A percentile compares a stretch with the other conserved stretches of the same genome.
Conservation (phyloP, 805 yeast species). For the Starmerella bacillaris region DNA sequence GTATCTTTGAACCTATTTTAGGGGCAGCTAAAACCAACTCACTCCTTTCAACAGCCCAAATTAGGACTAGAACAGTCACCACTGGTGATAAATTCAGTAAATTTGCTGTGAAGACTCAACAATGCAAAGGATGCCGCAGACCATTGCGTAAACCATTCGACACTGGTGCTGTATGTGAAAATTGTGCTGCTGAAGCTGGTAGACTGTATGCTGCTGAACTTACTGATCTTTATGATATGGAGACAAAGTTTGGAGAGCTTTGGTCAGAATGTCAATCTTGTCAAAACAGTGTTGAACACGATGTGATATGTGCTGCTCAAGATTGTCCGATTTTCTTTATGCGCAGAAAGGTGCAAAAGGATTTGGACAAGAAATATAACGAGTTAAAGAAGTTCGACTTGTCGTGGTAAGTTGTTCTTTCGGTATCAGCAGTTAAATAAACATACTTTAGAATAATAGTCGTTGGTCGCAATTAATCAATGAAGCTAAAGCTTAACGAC, state of each 20-base stretch:
- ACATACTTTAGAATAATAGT: too few species aligned
- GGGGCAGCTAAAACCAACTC: slow-evolving; percentile 73
- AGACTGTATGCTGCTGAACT: slow-evolving; percentile 66
- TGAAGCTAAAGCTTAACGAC: too few species aligned
- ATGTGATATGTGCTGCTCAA: slow-evolving; percentile 82
- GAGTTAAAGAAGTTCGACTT: slow-evolving; percentile 53
- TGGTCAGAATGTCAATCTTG: slow-evolving; percentile 99
- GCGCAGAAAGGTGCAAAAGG: slow-evolving; percentile 77
- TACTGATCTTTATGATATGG: slow-evolving; percentile 60
- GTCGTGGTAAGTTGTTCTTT: slow-evolving; percentile 12
- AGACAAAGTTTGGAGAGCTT: slow-evolving; percentile 62
- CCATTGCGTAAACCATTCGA: slow-evolving; percentile 40
- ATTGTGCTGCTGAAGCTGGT: slow-evolving; percentile 54
- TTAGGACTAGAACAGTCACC: slow-evolving; percentile 51
- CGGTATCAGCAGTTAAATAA: too few species aligned
- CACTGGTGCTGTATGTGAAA: slow-evolving; percentile 62
- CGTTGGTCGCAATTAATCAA: too few species aligned
- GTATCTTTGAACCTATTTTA: slow-evolving; percentile 87
- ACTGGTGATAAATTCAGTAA: slow-evolving; percentile 72
- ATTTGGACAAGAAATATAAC: slow-evolving; percentile 35
- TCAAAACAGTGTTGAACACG: slow-evolving; percentile 90
- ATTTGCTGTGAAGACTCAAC: slow-evolving; percentile 75
- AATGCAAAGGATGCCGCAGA: slow-evolving; percentile 74
- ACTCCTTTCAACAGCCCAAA: slow-evolving; percentile 59
- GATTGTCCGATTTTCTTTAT: slow-evolving; percentile 96